phyloP scores from a whole-genome alignment of 73 alveolate species.

The Paramecium octaurelia region DNA sequence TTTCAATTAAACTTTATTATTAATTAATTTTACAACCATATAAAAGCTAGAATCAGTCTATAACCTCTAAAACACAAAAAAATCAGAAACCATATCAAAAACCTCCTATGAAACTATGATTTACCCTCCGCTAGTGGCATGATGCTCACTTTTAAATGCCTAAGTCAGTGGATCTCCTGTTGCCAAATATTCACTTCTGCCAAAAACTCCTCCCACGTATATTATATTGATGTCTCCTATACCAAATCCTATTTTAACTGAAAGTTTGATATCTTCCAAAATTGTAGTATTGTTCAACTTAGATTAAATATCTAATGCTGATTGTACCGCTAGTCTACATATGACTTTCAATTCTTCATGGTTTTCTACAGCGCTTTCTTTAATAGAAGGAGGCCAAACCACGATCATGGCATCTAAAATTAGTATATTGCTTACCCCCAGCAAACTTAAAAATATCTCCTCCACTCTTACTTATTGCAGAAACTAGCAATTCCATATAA shows the following conservation, averaged over 20 bases:
- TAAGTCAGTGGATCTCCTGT: constrained; percentile 94
- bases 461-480: constrained; percentile 87
- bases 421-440: constrained; percentile 62
- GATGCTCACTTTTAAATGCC: constrained; percentile 93
- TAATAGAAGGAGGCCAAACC: constrained; percentile 88
- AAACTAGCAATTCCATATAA: constrained; percentile 91
- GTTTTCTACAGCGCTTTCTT: constrained; percentile 36
- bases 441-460: constrained; percentile 96
- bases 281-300: constrained; percentile 86
- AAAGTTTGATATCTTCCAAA: constrained; percentile 77
- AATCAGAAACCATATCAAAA: constrained; percentile 72
- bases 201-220: constrained; percentile 96
- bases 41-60: neutral
- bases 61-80: constrained; percentile 66
- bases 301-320: constrained; percentile 86
- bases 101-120: constrained; percentile 86
- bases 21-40: neutral
- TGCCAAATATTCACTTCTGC: constrained; percentile 93
- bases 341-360: constrained; percentile 65
- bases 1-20: constrained; percentile 68
- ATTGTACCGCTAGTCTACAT: constrained; percentile 84
- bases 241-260: constrained; percentile 80
- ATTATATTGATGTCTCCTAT: constrained; percentile 91
- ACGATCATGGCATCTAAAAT: constrained; percentile 89
- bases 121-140: constrained; percentile 91